Base-by-base conservation (phyloP, 1,139 yeast genomes). In the Suhomyces terraborum region DNA sequence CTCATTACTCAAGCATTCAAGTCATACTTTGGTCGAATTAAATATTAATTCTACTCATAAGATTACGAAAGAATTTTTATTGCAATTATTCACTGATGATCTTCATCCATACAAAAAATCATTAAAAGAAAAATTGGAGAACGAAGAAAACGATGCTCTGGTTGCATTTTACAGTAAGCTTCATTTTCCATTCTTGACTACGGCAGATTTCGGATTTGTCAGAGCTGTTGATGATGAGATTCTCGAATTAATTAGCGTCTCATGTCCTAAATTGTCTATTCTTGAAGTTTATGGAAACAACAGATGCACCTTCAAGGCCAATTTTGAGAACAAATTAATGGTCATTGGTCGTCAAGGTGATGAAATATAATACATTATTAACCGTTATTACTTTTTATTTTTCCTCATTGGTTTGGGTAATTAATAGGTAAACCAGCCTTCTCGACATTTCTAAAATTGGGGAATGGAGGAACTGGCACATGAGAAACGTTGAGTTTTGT, bases 231-330 rank as follows among this genome's bases (percentile, higher is more conserved):
- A 87, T 59, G 86, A 88, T 61, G 77, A 71, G 24, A 69, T 81
- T 1, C 59, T 88, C 10, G 71, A 73, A 22, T 56, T 74, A 17
- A 52, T 88, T 14, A 75, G 82, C 7, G 66, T 73, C 20, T 67
- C 72, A 12, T 84, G 93, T 51, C 77, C 82, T 0, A 77, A 76
- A 38, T 62, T 89, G 44, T 71, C 75, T 33, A 67, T 86, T 9
- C 56, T 89, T 42, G 96, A 88, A 55, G 88, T 87, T 5, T 87
- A 84, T 59, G 96, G 96, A 0, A 75, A 83, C 52, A 86, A 85
- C 51, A 67, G 79, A 48, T 82, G 93, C 42, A 81, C 89, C 0
- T 66, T 73, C 6, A 66, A 67, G 19, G 87, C 87, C 0, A 59
- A 61, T 3, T 58, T 76, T 4, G 67, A 82, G 43, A 67, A 69